These are phyloP conservation scores for Pleurotus sapidus DNA, from an alignment of 768 basidiomycete species.

Conservation along the genomic window DNA sequence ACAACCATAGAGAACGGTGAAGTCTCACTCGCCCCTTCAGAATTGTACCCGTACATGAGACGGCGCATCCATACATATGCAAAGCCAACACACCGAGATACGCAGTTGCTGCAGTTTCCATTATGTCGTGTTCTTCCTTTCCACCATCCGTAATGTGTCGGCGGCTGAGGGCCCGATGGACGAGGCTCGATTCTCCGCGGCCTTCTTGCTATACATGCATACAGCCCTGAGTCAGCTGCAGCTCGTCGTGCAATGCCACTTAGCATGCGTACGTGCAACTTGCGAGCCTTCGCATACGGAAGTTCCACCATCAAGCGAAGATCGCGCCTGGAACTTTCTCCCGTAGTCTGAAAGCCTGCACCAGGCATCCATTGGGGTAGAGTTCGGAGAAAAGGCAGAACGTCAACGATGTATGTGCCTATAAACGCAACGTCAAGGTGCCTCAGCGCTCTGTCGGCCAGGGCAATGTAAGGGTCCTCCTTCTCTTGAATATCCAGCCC, in stretches of 20 bases:
- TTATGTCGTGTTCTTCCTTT: background rate
- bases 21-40: background rate
- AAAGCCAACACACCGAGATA: background rate
- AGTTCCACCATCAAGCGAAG: background rate
- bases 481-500: background rate
- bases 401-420: background rate
- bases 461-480: background rate
- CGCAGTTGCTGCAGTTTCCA: background rate
- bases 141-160: background rate
- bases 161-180: background rate
- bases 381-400: background rate
- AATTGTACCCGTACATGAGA: background rate
- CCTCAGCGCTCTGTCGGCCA: background rate
- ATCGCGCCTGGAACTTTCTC: background rate
- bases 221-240: background rate
- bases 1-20: background rate
- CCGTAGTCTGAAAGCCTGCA: background rate
- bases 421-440: background rate
- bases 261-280: constrained; percentile 18
- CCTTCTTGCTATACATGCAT: background rate
- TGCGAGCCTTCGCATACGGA: constrained; percentile 16
- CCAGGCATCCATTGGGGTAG: background rate
- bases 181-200: background rate
- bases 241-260: background rate
- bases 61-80: background rate